Percentiles rank a stretch among this genome's conserved stretches.
phyloP scores from a whole-genome alignment of 768 basidiomycete species.

The Galerina marginata region DNA sequence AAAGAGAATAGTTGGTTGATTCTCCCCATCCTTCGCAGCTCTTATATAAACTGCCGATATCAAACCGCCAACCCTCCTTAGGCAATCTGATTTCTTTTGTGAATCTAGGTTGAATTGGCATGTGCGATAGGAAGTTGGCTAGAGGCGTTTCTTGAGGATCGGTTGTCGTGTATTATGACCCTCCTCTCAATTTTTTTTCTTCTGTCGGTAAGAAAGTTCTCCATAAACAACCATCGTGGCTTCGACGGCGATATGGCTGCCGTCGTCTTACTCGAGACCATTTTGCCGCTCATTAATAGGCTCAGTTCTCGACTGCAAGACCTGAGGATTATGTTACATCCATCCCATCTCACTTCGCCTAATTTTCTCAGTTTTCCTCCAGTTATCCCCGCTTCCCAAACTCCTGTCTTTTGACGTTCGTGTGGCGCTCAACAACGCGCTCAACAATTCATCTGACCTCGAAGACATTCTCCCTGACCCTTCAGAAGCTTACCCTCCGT shows the following conservation, averaged over 20 bases:
- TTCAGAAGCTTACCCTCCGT: slow-evolving; percentile 41
- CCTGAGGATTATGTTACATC: slow-evolving; percentile 45
- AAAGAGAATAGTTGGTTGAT: not conserved
- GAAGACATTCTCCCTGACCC: slow-evolving; percentile 34
- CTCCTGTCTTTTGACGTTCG: slow-evolving; percentile 40
- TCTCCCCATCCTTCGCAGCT: not conserved
- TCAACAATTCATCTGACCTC: slow-evolving; percentile 41
- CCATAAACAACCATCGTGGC: slow-evolving; percentile 30
- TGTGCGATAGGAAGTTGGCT: no score
- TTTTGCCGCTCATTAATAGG: slow-evolving; percentile 45
- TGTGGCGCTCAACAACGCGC: slow-evolving; percentile 43
- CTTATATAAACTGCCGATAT: no score
- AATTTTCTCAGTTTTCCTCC: slow-evolving; percentile 48
- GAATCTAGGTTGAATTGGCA: no score
- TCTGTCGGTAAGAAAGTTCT: no score
- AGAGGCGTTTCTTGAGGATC: no score
- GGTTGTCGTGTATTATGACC: no score
- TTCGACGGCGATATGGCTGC: slow-evolving; percentile 21
- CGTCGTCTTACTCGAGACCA: slow-evolving; percentile 30
- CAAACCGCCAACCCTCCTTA: no score
- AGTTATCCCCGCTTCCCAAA: slow-evolving; percentile 35
- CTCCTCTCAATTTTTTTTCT: no score
- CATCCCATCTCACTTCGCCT: slow-evolving; percentile 22
- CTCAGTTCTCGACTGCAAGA: slow-evolving; percentile 38
- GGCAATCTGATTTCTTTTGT: no score